Evolutionary conservation across 108 stramenopile species (phyloP), one percentile per base, ranked within the genome.

Genomic region (Cylindrotheca closterium): DNA sequence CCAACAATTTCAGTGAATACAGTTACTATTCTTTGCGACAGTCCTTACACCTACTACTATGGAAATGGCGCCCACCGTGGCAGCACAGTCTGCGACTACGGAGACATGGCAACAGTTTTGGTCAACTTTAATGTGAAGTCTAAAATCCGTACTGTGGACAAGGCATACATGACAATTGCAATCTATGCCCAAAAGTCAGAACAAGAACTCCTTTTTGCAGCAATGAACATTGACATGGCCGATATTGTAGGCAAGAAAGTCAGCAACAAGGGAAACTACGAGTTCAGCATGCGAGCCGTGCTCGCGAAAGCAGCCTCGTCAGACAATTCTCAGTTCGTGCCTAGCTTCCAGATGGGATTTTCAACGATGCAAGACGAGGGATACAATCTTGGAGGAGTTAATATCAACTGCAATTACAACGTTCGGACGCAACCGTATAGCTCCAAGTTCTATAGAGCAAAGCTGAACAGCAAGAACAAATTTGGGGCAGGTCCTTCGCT

Each of bases 61-160:
- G 58, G 65, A 49, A 60, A 32, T 45, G 58, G 58, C 5, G 58
- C 53, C 8, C 51, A 66, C 32, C 27, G 71, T 23, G 33, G 48
- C 3, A 73, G 72, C 60, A 22, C 22, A 19, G 33, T 60, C 25
- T 73, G 72, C 53, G 65, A 73, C 27, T 73, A 73, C 55, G 72
- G 72, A 22, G 72, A 73, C 65, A 57, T 58, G 3, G 72, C 62
- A 2, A 55, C 55, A 17, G 55, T 73, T 19, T 30, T 55, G 19
- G 65, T 73, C 8, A 21, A 59, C 49, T 73, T 73, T 31, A 22
- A 73, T 26, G 65, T 73, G 28, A 0, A 15, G 21, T 23, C 45
- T 46, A 45, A 59, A 31, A 10, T 73, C 4, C 55, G 57, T 15
- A 24, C n/a, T n/a, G 19, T 33, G 33, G 30, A 59, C 25, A 21